A percentile compares a stretch with the other conserved stretches of the same genome.
These are phyloP conservation scores for Rheum nobile DNA, from an alignment of 148 eudicot genomes.

Conservation along the genomic window DNA sequence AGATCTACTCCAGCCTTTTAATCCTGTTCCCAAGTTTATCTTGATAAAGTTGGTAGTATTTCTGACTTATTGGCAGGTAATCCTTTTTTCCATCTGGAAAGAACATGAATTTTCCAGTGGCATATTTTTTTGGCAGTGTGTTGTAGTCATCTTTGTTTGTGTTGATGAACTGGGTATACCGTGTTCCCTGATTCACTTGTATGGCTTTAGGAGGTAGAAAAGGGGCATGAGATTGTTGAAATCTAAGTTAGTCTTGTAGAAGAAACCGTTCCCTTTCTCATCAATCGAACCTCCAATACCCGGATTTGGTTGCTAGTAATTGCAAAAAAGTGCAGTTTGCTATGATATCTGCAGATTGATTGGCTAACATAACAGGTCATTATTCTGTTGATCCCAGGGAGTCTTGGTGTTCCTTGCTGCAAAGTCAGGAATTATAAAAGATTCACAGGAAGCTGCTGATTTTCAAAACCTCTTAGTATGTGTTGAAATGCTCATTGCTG, in stretches of 20 bases:
- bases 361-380: conserved; percentile 10
- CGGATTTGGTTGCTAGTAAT: background rate
- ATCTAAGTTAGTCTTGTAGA: background rate
- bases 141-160: background rate
- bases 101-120: background rate
- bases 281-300: background rate
- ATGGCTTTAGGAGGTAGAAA: background rate
- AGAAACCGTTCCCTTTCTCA: background rate
- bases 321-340: background rate
- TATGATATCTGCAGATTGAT: background rate
- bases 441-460: conserved; percentile 86
- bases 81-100: background rate
- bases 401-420: conserved; percentile 93
- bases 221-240: background rate
- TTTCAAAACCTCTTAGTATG: conserved; percentile 80
- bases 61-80: conserved; percentile 98
- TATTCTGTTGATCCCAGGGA: conserved; percentile 37
- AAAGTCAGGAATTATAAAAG: conserved; percentile 62
- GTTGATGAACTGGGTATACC: background rate
- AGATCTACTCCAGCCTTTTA: conserved; percentile 90
- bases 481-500: conserved; percentile 99
- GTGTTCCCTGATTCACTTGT: background rate
- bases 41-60: conserved; percentile 92
- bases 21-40: conserved; percentile 95
- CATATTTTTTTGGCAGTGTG: background rate